These are phyloP conservation scores for Selaginella moellendorffii DNA, from an alignment of 75 land plant species.

Conservation along the genomic window DNA sequence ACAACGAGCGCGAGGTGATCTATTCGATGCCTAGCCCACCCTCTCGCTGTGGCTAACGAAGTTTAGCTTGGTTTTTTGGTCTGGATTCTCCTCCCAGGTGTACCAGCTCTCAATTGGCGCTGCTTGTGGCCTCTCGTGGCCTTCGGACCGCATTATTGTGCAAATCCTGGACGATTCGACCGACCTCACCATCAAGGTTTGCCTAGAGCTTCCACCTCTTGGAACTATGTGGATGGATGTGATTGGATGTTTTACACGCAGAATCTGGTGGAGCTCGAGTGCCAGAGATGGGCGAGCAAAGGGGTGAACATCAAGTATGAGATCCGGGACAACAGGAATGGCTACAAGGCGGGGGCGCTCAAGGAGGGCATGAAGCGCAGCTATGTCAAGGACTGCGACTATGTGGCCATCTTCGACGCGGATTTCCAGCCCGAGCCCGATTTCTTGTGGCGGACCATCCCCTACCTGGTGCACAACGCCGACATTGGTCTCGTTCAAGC, in stretches of 20 bases:
- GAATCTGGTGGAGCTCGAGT: conserved; percentile 54
- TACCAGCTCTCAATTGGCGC: conserved; percentile 80
- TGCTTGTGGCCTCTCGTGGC: conserved; percentile 79
- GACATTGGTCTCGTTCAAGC: conserved; percentile 55
- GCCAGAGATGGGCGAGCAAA: conserved; percentile 53
- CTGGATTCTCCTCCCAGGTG: conserved; percentile 28
- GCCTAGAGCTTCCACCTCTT: not conserved
- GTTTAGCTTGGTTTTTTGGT: not conserved
- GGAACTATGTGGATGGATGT: not conserved
- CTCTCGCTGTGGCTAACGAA: no score
- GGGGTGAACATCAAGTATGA: conserved; percentile 73
- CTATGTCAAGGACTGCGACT: conserved; percentile 39
- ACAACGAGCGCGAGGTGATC: conserved; percentile 50
- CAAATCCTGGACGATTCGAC: conserved; percentile 82
- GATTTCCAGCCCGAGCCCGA: conserved; percentile 53
- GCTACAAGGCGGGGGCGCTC: conserved; percentile 74
- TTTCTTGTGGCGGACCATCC: conserved; percentile 38
- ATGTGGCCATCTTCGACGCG: conserved; percentile 47
- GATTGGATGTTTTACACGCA: conserved; percentile 12
- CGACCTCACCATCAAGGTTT: conserved; percentile 54
- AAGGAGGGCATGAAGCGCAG: conserved; percentile 53
- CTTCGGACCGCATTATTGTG: conserved; percentile 56
- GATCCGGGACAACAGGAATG: conserved; percentile 46
- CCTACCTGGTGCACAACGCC: conserved; percentile 53
- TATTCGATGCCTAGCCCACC: not conserved